Conservation (phyloP, 345 rosid species). For the Luvunga scandens region DNA sequence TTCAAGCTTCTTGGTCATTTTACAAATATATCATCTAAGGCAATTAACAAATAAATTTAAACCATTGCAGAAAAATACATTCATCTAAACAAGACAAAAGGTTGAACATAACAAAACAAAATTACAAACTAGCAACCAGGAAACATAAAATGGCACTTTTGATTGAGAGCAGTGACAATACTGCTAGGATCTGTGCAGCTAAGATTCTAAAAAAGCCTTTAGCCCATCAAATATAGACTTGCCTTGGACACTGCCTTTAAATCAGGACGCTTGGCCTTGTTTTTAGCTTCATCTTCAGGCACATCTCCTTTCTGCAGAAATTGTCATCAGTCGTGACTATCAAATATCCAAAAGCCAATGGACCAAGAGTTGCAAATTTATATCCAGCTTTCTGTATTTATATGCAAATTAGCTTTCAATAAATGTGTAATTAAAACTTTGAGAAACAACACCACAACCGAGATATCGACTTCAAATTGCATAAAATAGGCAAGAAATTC, state of each 20-base stretch:
- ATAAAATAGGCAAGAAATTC: neutral
- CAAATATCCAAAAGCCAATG: neutral
- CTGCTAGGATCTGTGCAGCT: neutral
- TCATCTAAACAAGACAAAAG: neutral
- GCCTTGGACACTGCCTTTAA: constrained; percentile 78
- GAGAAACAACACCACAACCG: neutral
- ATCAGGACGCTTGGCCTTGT: constrained; percentile 67
- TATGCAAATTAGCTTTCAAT: neutral
- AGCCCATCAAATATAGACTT: constrained; percentile 28
- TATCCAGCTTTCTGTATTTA: neutral
- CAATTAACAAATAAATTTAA: neutral
- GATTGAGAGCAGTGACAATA: neutral
- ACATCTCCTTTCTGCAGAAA: constrained; percentile 36
- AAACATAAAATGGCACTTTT: neutral
- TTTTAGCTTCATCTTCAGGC: constrained; percentile 28
- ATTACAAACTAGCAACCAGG: neutral
- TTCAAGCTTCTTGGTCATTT: neutral
- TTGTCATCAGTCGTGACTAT: neutral
- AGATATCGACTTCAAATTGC: neutral
- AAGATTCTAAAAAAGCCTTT: neutral
- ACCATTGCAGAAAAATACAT: neutral
- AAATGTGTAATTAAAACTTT: neutral
- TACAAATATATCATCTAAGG: neutral
- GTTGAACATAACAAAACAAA: neutral
- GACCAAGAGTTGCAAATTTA: neutral